A percentile compares a stretch with the other conserved stretches of the same genome.
These are phyloP conservation scores for Schwanniomyces etchellsii DNA, from an alignment of 1,139 yeast species.

Conservation along the genomic window DNA sequence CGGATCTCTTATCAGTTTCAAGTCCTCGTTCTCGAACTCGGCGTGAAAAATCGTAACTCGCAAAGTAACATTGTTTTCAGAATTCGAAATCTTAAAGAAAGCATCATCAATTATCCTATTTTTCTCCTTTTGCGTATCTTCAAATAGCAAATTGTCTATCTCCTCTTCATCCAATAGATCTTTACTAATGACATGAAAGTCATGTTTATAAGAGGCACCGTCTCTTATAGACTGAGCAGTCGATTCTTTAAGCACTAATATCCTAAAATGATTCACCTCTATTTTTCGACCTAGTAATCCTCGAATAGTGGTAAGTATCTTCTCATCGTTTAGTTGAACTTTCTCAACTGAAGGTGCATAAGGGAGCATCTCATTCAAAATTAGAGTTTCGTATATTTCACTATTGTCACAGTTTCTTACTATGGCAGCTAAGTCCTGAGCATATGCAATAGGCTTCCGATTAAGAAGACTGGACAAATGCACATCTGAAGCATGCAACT, in stretches of 20 bases:
- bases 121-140: constrained; percentile 5
- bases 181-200: constrained; percentile 29
- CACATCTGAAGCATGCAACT: constrained; percentile 6
- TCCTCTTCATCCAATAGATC: constrained; percentile 23
- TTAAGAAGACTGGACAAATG: constrained; percentile 21
- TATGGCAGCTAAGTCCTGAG: constrained; percentile 20
- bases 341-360: constrained; percentile 27
- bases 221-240: neutral
- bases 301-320: constrained; percentile 22
- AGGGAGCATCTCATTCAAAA: constrained; percentile 28
- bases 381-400: constrained; percentile 16
- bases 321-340: constrained; percentile 13
- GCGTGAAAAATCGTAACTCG: constrained; percentile 26
- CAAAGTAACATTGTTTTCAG: constrained; percentile 22
- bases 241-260: constrained; percentile 22
- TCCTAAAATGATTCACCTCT: constrained; percentile 27
- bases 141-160: constrained; percentile 11
- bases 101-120: constrained; percentile 28
- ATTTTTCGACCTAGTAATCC: constrained; percentile 25
- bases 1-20: constrained; percentile 21
- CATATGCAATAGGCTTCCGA: constrained; percentile 30
- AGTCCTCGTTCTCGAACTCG: constrained; percentile 26
- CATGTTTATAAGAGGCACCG: constrained; percentile 23
- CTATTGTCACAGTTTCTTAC: constrained; percentile 7
- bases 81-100: constrained; percentile 23